These are phyloP conservation scores for Carex arenaria DNA, from an alignment of 202 grass and related monocot species.

Conservation along the genomic window DNA sequence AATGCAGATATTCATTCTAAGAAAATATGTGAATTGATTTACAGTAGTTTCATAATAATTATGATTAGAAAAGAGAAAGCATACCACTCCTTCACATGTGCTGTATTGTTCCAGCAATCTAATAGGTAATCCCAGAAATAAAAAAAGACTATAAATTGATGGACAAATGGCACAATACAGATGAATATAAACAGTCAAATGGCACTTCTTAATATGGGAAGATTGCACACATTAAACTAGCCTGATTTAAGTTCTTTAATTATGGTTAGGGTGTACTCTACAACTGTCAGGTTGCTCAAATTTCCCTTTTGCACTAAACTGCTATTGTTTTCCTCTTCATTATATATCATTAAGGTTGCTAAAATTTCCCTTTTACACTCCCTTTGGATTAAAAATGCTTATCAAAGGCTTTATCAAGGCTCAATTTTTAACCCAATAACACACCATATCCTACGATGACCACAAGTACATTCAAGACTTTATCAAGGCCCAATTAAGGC, in stretches of 20 bases:
- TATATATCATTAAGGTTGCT: neutral
- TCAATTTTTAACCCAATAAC: neutral
- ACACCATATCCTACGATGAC: too few relatives aligned
- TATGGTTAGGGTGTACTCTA: neutral
- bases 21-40: neutral
- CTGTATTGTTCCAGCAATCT: constrained; percentile 88
- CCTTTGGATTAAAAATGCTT: neutral
- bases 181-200: neutral
- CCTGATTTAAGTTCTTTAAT: neutral
- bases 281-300: neutral
- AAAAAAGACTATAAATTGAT: neutral
- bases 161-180: too few relatives aligned
- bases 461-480: too few relatives aligned
- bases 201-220: neutral
- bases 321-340: neutral
- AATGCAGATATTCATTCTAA: neutral
- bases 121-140: constrained; percentile 22
- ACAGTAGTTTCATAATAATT: neutral
- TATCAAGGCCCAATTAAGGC: neutral
- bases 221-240: neutral
- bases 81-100: constrained; percentile 91
- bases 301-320: neutral
- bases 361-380: neutral
- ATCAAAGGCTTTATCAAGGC: neutral
- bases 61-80: constrained; percentile 22